phyloP scores from a whole-genome alignment of 768 basidiomycete species.

The Amanita molliuscula region DNA sequence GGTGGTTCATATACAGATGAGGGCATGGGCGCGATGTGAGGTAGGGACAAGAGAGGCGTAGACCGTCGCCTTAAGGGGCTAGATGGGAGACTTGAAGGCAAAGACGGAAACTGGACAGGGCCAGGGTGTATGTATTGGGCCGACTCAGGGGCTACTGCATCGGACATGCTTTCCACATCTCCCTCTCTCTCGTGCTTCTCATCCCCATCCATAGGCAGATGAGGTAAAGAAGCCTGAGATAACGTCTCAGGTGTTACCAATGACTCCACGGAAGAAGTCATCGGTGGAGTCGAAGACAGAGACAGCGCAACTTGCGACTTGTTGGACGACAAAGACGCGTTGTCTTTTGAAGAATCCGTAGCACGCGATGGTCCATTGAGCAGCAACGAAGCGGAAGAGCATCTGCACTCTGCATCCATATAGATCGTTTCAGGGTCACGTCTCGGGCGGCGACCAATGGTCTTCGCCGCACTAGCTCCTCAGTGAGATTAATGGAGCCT shows the following conservation, averaged over 20 bases:
- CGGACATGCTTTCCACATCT: conserved; percentile 11
- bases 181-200: conserved; percentile 9
- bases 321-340: conserved; percentile 20
- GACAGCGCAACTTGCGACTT: conserved; percentile 14
- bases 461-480: conserved; percentile 10
- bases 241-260: conserved; percentile 43
- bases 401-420: conserved; percentile 22
- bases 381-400: conserved; percentile 17
- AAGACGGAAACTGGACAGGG: conserved; percentile 36
- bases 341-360: conserved; percentile 10
- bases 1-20: conserved; percentile 9
- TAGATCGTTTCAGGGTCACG: conserved; percentile 26
- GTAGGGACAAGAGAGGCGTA: conserved; percentile 29
- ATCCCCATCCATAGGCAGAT: conserved; percentile 23
- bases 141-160: conserved; percentile 20
- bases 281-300: conserved; percentile 31
- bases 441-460: conserved; percentile 8
- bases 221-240: conserved; percentile 33
- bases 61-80: conserved; percentile 24
- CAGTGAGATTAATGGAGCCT: conserved; percentile 12
- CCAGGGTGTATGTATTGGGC: conserved; percentile 15
- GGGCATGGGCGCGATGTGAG: conserved; percentile 18
- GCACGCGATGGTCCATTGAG: not conserved
- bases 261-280: conserved; percentile 54
- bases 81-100: conserved; percentile 1